Conservation (phyloP, 208 protist genomes). For the Trypanosoma mega region DNA sequence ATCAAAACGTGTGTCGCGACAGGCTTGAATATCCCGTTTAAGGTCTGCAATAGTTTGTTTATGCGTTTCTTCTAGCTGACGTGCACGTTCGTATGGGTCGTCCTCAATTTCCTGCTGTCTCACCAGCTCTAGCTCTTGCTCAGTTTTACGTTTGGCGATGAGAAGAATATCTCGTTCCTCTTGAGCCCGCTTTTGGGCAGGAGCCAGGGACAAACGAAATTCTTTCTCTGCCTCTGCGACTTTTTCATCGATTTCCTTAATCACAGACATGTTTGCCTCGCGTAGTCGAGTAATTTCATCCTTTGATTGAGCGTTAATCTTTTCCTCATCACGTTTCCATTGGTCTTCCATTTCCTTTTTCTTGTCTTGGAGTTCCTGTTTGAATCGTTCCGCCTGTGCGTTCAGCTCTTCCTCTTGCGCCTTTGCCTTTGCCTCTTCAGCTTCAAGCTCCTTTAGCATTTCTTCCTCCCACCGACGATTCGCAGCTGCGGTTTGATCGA, state of each 20-base stretch:
- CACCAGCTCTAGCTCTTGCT: background rate
- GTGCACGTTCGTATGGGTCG: background rate
- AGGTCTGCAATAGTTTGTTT: background rate
- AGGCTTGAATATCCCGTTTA: conserved; percentile 4
- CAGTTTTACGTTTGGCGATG: background rate
- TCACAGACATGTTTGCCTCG: conserved; percentile 28
- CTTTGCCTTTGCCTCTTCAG: background rate
- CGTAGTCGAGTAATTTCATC: conserved; percentile 47
- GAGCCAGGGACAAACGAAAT: background rate
- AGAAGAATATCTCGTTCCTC: background rate
- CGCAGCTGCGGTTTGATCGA: background rate
- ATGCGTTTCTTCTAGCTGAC: background rate
- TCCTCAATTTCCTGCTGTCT: background rate
- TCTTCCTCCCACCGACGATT: conserved; percentile 5
- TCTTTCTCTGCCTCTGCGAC: conserved; percentile 15
- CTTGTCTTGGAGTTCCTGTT: too few species aligned
- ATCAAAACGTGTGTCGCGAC: background rate
- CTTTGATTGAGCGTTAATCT: conserved; percentile 2
- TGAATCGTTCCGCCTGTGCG: too few species aligned
- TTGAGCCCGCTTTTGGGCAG: background rate
- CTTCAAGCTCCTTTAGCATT: background rate
- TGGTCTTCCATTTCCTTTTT: conserved; percentile 11
- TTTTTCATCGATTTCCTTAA: conserved; percentile 23
- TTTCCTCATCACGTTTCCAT: conserved; percentile 2
- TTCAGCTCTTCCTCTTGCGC: background rate